These are phyloP conservation scores for Candida sithepensis DNA, from an alignment of 805 yeast genomes.

Conservation along the genomic window DNA sequence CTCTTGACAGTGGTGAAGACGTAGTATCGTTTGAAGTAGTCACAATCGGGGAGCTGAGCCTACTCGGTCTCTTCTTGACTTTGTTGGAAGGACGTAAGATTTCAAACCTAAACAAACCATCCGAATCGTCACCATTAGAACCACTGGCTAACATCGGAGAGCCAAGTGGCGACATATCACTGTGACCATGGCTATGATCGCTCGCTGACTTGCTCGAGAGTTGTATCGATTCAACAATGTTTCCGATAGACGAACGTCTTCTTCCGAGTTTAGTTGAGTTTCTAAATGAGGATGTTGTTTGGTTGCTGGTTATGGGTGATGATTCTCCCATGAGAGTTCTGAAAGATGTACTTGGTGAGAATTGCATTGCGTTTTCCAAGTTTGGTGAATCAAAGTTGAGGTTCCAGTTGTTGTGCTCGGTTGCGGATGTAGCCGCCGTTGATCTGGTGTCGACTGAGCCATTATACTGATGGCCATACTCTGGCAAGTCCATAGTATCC, in stretches of 20 bases:
- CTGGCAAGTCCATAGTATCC: slow-evolving; percentile 34
- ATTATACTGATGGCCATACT: slow-evolving; percentile 40
- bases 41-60: slow-evolving; percentile 18
- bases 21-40: slow-evolving; percentile 14
- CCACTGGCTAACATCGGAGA: slow-evolving; percentile 21
- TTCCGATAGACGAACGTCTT: slow-evolving; percentile 13
- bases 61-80: slow-evolving; percentile 30
- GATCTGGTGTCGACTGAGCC: slow-evolving; percentile 62
- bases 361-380: slow-evolving; percentile 24
- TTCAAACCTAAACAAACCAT: slow-evolving; percentile 45
- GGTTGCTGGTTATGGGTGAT: slow-evolving; percentile 7
- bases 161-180: slow-evolving; percentile 18
- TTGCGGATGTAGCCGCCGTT: slow-evolving; percentile 36
- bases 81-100: slow-evolving; percentile 36
- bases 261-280: slow-evolving; percentile 18
- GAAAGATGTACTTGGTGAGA: slow-evolving; percentile 66
- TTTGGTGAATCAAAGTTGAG: slow-evolving; percentile 27
- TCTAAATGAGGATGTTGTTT: slow-evolving; percentile 16
- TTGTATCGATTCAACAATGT: slow-evolving; percentile 15
- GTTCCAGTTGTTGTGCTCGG: slow-evolving; percentile 19
- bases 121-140: slow-evolving; percentile 29
- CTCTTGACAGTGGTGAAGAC: slow-evolving; percentile 23
- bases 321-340: slow-evolving; percentile 63
- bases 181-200: slow-evolving; percentile 13
- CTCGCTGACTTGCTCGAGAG: slow-evolving; percentile 10